Evolutionary conservation across 805 yeast species (phyloP).

Genomic region (Lipomyces spencermartinsiae): DNA sequence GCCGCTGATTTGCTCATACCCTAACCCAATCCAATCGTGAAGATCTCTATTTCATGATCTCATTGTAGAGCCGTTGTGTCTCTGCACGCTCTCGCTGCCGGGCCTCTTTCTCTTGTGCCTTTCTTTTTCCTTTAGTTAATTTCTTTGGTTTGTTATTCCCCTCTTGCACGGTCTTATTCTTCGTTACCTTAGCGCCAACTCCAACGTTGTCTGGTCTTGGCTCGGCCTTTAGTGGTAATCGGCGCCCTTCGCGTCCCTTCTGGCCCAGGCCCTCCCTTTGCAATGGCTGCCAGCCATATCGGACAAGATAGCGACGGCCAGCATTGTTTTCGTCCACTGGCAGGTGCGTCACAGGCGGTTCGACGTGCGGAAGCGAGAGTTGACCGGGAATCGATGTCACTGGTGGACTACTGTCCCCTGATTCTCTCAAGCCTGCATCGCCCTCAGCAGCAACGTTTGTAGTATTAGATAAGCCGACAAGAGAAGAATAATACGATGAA

Average conservation of each 20-base stretch:
- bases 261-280: slow-evolving; percentile 33
- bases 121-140: slow-evolving; percentile 11
- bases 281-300: slow-evolving; percentile 36
- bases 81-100: slow-evolving; percentile 17
- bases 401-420: neutral
- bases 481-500: slow-evolving; percentile 25
- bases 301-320: slow-evolving; percentile 30
- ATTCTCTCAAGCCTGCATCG: neutral
- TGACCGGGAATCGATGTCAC: slow-evolving; percentile 24
- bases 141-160: slow-evolving; percentile 3
- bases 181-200: slow-evolving; percentile 27
- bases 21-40: neutral
- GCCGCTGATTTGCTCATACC: neutral
- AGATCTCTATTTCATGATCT: slow-evolving; percentile 10
- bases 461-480: slow-evolving; percentile 25
- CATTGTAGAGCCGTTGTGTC: slow-evolving; percentile 18
- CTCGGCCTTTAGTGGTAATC: slow-evolving; percentile 26
- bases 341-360: slow-evolving; percentile 26
- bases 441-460: neutral
- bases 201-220: slow-evolving; percentile 26
- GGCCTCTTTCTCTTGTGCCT: neutral
- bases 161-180: neutral
- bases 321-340: slow-evolving; percentile 28
- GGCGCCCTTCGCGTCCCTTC: slow-evolving; percentile 33
- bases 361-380: slow-evolving; percentile 23